These are phyloP conservation scores for Hansenula sp. DNA, from an alignment of 1,139 yeast genomes.

Conservation along the genomic window DNA sequence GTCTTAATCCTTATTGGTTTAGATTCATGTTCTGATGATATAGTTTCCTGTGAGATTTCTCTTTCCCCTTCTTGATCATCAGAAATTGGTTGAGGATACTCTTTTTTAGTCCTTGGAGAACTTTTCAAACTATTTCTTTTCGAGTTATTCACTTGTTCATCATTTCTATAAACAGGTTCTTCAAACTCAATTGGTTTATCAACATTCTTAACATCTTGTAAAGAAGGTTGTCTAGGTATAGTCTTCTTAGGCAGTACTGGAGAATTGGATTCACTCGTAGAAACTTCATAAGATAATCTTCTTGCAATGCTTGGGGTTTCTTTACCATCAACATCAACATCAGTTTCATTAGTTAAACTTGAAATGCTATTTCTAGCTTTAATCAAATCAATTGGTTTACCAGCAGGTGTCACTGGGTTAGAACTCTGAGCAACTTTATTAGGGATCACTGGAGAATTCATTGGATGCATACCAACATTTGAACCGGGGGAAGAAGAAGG, in stretches of 20 bases:
- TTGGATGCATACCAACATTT: conserved; percentile 1
- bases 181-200: conserved; percentile 11
- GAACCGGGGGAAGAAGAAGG: conserved; percentile 9
- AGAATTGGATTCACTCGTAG: conserved; percentile 21
- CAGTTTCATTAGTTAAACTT: conserved; percentile 44
- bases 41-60: background rate
- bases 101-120: background rate
- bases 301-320: conserved; percentile 31
- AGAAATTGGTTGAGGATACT: too few species aligned
- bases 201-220: conserved; percentile 12
- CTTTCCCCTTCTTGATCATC: background rate
- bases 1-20: background rate
- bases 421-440: background rate
- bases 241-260: conserved; percentile 22
- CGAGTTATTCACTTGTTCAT: background rate
- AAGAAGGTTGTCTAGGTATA: conserved; percentile 13
- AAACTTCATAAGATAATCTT: conserved; percentile 23
- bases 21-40: background rate
- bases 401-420: conserved; percentile 2
- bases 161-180: conserved; percentile 7
- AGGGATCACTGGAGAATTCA: conserved; percentile 10
- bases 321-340: conserved; percentile 37
- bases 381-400: conserved; percentile 14
- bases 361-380: conserved; percentile 38
- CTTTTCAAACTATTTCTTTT: background rate